A percentile compares a stretch with the other conserved stretches of the same genome.
These are phyloP conservation scores for Neoboletus brunneissimus DNA, from an alignment of 768 basidiomycete species.

Conservation along the genomic window DNA sequence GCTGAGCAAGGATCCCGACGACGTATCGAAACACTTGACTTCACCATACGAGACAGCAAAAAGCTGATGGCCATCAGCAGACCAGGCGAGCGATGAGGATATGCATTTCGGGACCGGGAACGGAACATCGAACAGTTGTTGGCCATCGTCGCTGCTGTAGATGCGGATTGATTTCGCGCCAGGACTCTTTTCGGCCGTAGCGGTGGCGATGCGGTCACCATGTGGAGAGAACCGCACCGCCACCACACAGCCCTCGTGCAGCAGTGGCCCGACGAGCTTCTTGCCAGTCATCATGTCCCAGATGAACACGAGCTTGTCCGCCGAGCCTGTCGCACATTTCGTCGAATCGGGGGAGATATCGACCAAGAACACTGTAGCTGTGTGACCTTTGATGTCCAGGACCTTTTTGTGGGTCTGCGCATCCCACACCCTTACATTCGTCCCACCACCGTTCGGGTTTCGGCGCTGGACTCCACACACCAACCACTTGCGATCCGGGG, in stretches of 20 bases:
- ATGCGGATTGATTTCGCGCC: background rate
- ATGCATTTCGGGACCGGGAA: no score
- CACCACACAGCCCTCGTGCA: background rate
- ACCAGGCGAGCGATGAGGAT: no score
- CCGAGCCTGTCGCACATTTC: background rate
- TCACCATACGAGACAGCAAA: no score
- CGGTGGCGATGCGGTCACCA: background rate
- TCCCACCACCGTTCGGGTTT: no score
- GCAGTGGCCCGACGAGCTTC: background rate
- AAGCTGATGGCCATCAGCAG: no score
- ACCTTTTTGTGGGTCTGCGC: background rate
- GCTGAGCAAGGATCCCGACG: no score
- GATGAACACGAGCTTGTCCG: background rate
- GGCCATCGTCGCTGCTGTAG: background rate
- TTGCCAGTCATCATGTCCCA: background rate
- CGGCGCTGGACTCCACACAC: background rate
- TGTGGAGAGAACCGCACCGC: background rate
- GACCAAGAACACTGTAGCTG: background rate
- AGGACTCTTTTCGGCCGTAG: background rate
- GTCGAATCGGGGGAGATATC: background rate
- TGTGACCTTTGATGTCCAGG: background rate
- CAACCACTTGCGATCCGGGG: background rate
- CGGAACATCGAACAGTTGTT: background rate
- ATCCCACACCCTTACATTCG: background rate
- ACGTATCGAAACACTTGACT: no score